Evolutionary conservation across 257 asterid genomes (phyloP).

Genomic region (Paraleonurus japonicus): DNA sequence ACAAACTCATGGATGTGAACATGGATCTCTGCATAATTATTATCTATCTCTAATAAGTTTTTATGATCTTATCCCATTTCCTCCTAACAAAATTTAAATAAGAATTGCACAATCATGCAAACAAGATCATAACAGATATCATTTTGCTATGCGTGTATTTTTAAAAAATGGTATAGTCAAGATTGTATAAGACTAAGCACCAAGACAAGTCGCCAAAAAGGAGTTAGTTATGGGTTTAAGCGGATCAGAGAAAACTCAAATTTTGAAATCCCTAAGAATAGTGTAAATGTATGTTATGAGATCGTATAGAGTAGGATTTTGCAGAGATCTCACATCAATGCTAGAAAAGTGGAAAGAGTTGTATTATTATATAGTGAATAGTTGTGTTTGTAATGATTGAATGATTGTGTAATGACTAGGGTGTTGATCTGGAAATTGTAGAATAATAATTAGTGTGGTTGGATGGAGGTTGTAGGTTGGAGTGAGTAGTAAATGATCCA

Average conservation of each 20-base stretch:
- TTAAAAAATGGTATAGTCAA: neutral
- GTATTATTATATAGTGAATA: neutral
- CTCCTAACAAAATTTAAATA: neutral
- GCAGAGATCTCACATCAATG: neutral
- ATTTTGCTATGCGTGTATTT: neutral
- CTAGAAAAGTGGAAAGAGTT: neutral
- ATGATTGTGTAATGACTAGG: neutral
- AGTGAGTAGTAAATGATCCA: no score
- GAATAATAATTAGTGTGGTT: neutral
- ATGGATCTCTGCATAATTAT: neutral
- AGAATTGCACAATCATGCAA: neutral
- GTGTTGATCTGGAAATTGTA: neutral
- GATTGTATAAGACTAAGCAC: neutral
- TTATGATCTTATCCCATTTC: neutral
- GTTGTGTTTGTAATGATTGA: neutral
- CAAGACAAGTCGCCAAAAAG: neutral
- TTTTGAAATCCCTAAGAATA: neutral
- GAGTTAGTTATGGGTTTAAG: neutral
- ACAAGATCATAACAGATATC: neutral
- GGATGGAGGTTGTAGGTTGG: no score
- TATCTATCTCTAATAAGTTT: neutral
- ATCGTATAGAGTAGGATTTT: neutral
- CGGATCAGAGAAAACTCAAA: neutral
- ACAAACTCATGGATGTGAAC: constrained; percentile 2
- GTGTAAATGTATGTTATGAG: neutral